Percentiles rank a stretch among this genome's conserved stretches.
Conservation (phyloP, 768 basidiomycete genomes). For the Phylloporus scabripes region DNA sequence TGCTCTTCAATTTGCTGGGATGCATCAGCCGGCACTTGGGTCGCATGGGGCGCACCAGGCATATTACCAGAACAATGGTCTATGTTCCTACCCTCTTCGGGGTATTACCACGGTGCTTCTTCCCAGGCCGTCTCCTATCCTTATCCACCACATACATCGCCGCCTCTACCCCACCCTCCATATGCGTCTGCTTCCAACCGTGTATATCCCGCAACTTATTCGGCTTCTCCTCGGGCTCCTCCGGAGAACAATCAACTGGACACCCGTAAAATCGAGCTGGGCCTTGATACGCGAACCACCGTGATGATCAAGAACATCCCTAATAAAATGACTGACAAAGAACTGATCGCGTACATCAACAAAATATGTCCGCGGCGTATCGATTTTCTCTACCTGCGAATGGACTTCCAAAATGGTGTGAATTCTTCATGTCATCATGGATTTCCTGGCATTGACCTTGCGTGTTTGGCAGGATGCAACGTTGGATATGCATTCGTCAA, state of each 20-base stretch:
- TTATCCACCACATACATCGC: conserved; percentile 25
- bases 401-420: conserved; percentile 80
- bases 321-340: conserved; percentile 82
- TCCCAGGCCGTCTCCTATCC: conserved; percentile 24
- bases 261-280: conserved; percentile 66
- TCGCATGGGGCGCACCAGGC: conserved; percentile 26
- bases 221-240: conserved; percentile 24
- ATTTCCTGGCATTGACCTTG: conserved; percentile 2
- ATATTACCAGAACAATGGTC: conserved; percentile 28
- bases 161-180: conserved; percentile 17
- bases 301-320: conserved; percentile 93
- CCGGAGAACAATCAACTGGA: conserved; percentile 57
- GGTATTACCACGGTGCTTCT: conserved; percentile 24
- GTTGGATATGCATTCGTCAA: conserved; percentile 88
- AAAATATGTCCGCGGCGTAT: conserved; percentile 70
- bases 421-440: neutral
- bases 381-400: conserved; percentile 84
- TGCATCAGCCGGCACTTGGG: conserved; percentile 24
- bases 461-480: conserved; percentile 53
- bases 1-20: conserved; percentile 29
- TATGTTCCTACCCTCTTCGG: conserved; percentile 21
- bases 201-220: conserved; percentile 19
- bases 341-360: conserved; percentile 60
- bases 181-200: conserved; percentile 18
- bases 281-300: conserved; percentile 75